Evolutionary conservation across 148 eudicot genomes (phyloP).

Genomic region (Arbutus unedo): DNA sequence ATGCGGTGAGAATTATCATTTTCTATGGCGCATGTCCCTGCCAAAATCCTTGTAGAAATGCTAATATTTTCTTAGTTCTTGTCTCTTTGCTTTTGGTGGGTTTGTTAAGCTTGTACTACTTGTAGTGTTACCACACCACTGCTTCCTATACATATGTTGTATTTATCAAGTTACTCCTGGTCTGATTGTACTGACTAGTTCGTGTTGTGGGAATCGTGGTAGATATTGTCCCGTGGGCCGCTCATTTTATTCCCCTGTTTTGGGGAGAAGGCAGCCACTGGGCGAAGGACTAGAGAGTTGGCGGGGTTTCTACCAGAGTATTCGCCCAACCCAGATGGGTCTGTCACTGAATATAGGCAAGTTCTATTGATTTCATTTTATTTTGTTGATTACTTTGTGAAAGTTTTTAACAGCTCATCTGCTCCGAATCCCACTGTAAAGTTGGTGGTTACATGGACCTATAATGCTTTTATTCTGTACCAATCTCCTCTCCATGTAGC

Average conservation of each 20-base stretch:
- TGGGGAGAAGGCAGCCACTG: constrained; percentile 58
- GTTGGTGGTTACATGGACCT: background rate
- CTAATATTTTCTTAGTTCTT: background rate
- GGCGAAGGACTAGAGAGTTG: constrained; percentile 80
- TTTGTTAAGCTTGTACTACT: background rate
- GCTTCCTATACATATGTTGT: background rate
- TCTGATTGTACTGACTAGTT: background rate
- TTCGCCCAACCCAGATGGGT: constrained; percentile 91
- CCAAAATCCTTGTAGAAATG: background rate
- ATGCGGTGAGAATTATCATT: constrained; percentile 32
- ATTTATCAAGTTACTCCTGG: background rate
- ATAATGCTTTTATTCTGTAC: background rate
- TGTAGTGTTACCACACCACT: background rate
- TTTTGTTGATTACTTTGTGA: background rate
- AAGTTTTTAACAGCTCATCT: background rate
- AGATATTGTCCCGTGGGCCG: constrained; percentile 67
- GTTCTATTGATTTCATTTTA: background rate
- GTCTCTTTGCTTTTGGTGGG: background rate
- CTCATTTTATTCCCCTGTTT: constrained; percentile 62
- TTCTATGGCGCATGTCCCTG: background rate
- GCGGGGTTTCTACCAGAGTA: constrained; percentile 91
- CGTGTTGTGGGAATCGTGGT: background rate
- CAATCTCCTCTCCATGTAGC: background rate
- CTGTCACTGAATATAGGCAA: constrained; percentile 72
- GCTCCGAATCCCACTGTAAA: background rate